Evolutionary conservation across 176 grass and related monocot genomes (phyloP), one percentile per base, ranked within the genome.

Genomic region (Paspalum notatum): DNA sequence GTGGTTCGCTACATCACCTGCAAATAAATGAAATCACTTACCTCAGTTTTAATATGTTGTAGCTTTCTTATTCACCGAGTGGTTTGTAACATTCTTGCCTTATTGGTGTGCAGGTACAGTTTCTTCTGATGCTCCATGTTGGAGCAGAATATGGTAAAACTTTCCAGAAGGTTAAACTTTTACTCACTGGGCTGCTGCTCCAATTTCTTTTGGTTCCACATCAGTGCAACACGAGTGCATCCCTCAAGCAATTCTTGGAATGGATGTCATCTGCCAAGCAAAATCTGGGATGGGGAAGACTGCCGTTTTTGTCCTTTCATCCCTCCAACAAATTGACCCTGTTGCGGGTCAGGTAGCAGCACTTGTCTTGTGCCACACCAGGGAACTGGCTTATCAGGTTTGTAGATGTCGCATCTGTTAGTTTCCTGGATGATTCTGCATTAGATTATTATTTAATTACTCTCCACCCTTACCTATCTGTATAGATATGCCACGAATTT

Each of bases 201-300:
- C 86, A 85, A 91, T 94, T 94, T 96, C 91, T 87, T 98, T 95
- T 94, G 80, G 91, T 91, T 95, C 90, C 83, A 86, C 90, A 93
- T 79, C 91, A 96, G 93, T 99, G 76, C 97, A 99, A 99, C 97
- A 99, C 18, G 97, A 99, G 73, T 99, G 97, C 77, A 99, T 99
- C 66, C 97, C 97, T 83, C 97, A 99, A 96, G 97, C 97, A 84
- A 93, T 96, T 78, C 90, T 99, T 52, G 97, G 97, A 67, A 99
- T 99, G 97, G 97, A 99, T 77, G 93, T 99, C 55, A 91, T 96
- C 73, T 99, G 97, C 49, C 97, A 99, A 99, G 97, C 97, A 44
- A 99, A 99, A 72, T 99, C 93, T 63, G 97, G 97, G 51, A 99
- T 99, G 97, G 97, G 97, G 20, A 99, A 96, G 87, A 96, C 97